phyloP scores from a whole-genome alignment of 225 moss, liverwort and hornwort species.

The Antitrichia curtipendula region DNA sequence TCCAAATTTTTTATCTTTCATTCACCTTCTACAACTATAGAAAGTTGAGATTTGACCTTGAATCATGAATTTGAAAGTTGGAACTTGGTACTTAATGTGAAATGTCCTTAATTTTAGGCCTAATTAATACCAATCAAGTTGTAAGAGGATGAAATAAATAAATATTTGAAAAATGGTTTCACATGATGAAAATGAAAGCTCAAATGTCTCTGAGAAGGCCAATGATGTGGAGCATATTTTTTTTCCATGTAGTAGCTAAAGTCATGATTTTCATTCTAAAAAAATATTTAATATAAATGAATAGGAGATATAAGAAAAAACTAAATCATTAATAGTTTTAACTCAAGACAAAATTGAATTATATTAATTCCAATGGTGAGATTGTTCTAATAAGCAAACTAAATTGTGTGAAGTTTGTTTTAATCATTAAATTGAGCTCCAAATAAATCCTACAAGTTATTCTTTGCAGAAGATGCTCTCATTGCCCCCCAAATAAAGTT shows the following conservation, averaged over 20 bases:
- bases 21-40: fast-evolving
- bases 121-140: fast-evolving
- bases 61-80: fast-evolving
- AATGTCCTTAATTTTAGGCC: background rate
- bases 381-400: background rate
- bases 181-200: background rate
- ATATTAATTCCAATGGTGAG: background rate
- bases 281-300: background rate
- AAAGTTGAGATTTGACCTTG: background rate
- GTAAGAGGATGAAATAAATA: background rate
- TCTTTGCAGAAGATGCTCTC: background rate
- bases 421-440: background rate
- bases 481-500: background rate
- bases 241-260: background rate
- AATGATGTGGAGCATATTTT: fast-evolving
- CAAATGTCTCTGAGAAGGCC: no score
- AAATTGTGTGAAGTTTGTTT: background rate
- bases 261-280: background rate
- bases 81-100: fast-evolving
- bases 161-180: background rate
- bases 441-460: background rate
- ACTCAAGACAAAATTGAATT: background rate
- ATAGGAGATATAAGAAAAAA: background rate
- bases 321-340: background rate
- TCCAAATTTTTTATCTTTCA: background rate